phyloP scores from a whole-genome alignment of 768 basidiomycete genomes.

The Hemileccinum impolitum region DNA sequence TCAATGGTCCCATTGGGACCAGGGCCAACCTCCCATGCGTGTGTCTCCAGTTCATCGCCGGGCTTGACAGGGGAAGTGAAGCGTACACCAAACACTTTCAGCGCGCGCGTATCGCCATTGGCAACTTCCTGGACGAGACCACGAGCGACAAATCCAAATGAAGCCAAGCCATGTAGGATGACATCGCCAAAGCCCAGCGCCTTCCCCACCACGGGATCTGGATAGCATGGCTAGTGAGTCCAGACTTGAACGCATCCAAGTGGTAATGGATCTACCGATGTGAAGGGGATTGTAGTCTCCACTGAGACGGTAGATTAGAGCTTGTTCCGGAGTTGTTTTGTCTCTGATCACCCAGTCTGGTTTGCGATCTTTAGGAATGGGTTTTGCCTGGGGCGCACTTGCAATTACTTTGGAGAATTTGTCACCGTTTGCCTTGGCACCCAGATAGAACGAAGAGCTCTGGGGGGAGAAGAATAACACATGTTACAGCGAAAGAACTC shows the following conservation, averaged over 20 bases:
- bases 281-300: constrained; percentile 82
- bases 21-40: constrained; percentile 72
- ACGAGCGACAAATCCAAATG: constrained; percentile 80
- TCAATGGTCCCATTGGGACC: constrained; percentile 58
- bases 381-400: constrained; percentile 56
- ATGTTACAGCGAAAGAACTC: background rate
- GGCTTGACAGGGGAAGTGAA: constrained; percentile 86
- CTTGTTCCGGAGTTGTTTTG: constrained; percentile 62
- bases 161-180: constrained; percentile 81
- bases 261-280: constrained; percentile 44
- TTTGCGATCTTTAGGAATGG: constrained; percentile 55
- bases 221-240: background rate
- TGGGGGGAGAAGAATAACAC: constrained; percentile 19
- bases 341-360: constrained; percentile 62
- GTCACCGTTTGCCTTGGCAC: constrained; percentile 58
- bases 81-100: constrained; percentile 67
- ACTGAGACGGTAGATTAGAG: constrained; percentile 66
- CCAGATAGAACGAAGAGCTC: constrained; percentile 68
- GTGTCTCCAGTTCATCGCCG: constrained; percentile 76
- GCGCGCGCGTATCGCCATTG: constrained; percentile 53
- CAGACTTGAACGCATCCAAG: background rate
- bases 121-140: constrained; percentile 65
- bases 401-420: constrained; percentile 64
- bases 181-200: constrained; percentile 77
- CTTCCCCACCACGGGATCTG: constrained; percentile 74